Evolutionary conservation across 352 stramenopile species (phyloP).

Genomic region (Phytophthora hibernalis): DNA sequence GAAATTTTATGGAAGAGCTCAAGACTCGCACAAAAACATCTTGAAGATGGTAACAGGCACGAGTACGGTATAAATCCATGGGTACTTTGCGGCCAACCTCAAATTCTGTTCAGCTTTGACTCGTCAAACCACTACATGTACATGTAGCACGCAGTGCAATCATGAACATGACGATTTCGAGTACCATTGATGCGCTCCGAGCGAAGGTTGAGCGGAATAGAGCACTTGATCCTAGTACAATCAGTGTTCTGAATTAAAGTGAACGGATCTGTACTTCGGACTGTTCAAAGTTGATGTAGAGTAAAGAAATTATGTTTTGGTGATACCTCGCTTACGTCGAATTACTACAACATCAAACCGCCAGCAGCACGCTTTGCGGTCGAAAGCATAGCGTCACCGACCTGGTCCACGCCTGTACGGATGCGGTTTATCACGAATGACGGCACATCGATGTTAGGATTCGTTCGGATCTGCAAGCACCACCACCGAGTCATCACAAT

Average conservation of each 20-base stretch:
- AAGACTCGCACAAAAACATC: constrained; percentile 32
- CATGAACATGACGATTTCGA: background rate
- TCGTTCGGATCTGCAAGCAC: constrained; percentile 35
- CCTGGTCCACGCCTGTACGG: constrained; percentile 33
- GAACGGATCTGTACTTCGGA: too few species aligned
- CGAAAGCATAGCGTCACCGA: constrained; percentile 32
- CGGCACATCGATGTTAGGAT: constrained; percentile 29
- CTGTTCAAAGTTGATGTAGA: too few species aligned
- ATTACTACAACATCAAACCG: background rate
- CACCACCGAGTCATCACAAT: constrained; percentile 43
- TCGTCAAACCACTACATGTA: background rate
- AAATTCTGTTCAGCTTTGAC: too few species aligned
- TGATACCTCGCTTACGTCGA: too few species aligned
- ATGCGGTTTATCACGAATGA: constrained; percentile 35
- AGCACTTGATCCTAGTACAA: too few species aligned
- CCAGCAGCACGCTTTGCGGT: constrained; percentile 10
- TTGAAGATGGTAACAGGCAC: background rate
- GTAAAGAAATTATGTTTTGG: too few species aligned
- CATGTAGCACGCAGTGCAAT: background rate
- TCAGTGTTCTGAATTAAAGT: too few species aligned
- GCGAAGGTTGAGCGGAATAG: too few species aligned
- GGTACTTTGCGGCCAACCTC: too few species aligned
- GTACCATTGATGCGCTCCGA: background rate
- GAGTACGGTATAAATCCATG: background rate
- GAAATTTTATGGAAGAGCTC: constrained; percentile 48